Conservation (phyloP, 2,329 filamentous ascomycete genomes). For the Pestalotiopsis sp. region DNA sequence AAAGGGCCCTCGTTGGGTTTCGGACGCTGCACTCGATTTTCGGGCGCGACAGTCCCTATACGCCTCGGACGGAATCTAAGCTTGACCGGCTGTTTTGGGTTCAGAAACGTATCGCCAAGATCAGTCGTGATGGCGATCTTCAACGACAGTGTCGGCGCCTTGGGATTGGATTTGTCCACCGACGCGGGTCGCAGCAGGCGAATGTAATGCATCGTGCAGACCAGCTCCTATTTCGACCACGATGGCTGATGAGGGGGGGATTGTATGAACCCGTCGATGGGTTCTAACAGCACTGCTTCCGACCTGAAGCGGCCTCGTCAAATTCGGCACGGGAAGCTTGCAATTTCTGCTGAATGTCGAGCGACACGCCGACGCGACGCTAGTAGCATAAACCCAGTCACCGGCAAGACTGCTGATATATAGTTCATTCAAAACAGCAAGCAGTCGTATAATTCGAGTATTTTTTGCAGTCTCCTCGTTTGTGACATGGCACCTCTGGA, state of each 20-base stretch:
- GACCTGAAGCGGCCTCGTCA: too few relatives aligned
- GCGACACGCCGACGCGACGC: too few relatives aligned
- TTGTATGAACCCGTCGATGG: too few relatives aligned
- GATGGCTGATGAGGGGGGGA: background rate
- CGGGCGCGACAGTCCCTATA: conserved; percentile 29
- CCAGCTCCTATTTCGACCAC: background rate
- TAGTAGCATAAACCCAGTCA: too few relatives aligned
- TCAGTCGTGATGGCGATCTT: conserved; percentile 59
- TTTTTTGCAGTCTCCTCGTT: too few relatives aligned
- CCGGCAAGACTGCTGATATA: too few relatives aligned
- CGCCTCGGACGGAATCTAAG: conserved; percentile 31
- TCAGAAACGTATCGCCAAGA: conserved; percentile 55
- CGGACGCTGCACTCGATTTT: conserved; percentile 19
- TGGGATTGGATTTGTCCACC: conserved; percentile 26
- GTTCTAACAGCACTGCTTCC: too few relatives aligned
- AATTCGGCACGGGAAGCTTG: too few relatives aligned
- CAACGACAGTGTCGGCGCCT: conserved; percentile 30
- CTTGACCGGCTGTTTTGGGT: conserved; percentile 42
- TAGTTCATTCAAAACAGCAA: too few relatives aligned
- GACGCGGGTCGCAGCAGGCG: conserved; percentile 50
- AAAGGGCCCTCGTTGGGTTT: background rate
- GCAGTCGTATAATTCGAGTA: too few relatives aligned
- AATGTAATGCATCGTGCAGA: conserved; percentile 54
- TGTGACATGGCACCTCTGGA: too few relatives aligned
- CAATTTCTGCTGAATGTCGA: too few relatives aligned